These are phyloP conservation scores for Zygosaccharomyces kombuchaensis DNA, from an alignment of 805 yeast species.

Conservation along the genomic window DNA sequence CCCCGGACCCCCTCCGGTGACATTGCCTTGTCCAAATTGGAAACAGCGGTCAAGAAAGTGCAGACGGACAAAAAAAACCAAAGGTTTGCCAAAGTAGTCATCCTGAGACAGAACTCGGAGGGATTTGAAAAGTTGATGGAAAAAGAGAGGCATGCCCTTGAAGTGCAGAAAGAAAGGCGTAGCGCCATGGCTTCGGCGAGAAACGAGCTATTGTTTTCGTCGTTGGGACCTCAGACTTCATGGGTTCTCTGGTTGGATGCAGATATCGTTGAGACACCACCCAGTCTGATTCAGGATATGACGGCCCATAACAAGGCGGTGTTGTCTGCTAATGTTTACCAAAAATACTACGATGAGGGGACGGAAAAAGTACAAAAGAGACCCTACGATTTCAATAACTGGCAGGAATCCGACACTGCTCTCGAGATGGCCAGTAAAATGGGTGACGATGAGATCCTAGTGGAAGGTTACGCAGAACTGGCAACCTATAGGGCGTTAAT, in stretches of 20 bases:
- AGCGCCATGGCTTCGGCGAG: constrained; percentile 90
- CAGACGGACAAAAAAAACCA: constrained; percentile 61
- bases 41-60: constrained; percentile 64
- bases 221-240: constrained; percentile 82
- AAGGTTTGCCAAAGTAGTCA: constrained; percentile 78
- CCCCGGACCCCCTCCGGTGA: constrained; percentile 86
- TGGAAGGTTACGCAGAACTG: constrained; percentile 90
- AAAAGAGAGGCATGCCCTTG: constrained; percentile 84
- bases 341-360: constrained; percentile 63
- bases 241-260: constrained; percentile 98
- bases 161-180: constrained; percentile 84
- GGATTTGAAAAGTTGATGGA: constrained; percentile 72
- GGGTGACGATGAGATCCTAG: constrained; percentile 85
- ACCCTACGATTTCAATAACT: constrained; percentile 93
- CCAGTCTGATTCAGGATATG: constrained; percentile 79
- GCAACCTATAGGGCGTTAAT: constrained; percentile 92
- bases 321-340: constrained; percentile 89
- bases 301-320: constrained; percentile 82
- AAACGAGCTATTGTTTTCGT: constrained; percentile 83
- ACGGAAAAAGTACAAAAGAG: constrained; percentile 56
- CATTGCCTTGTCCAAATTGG: constrained; percentile 64
- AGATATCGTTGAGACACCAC: constrained; percentile 87
- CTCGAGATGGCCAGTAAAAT: constrained; percentile 63
- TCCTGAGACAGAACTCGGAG: constrained; percentile 85
- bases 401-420: constrained; percentile 87